Evolutionary conservation across 2,329 filamentous ascomycete genomes (phyloP), one percentile per base, ranked within the genome.

Genomic region (Cytospora mali): DNA sequence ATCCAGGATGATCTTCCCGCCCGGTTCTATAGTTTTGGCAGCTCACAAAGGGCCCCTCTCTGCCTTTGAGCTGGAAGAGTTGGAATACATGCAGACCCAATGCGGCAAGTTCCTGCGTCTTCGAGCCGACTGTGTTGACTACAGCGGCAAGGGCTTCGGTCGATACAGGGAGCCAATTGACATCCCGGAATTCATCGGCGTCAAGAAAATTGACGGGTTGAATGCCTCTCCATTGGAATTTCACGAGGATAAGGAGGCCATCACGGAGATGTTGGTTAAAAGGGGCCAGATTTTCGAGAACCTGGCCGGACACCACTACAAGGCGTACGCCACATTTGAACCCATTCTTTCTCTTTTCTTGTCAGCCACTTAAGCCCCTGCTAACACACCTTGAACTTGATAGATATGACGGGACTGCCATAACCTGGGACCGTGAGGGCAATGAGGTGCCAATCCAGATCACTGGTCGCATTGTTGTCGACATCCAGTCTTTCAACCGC

Each of bases 91-190:
- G 58, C 68, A 72, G 55, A 78, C 73, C 21, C 68, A 70, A 3
- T 77, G 75, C 35, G 77, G 76, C 11, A 69, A 74, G 5, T 74
- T 74, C 18, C 75, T 82, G 69, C 64, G 70, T 1, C 66, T 83
- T 23, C 66, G 72, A 6, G 76, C 74, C 63, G 73, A 76, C 55
- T 75, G 77, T 33, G 74, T 84, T 55, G 80, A 83, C 52, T 82
- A 79, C 70, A 75, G 81, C 60, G 81, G 82, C 25, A 75, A 75
- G 59, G 72, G 69, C 1, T 82, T 84, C 67, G 80, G 81, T 11
- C 77, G 77, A 61, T 68, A 71, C 10, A 64, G 69, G 6, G 67
- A 75, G 29, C 67, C 65, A 13, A 73, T 79, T 57, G 65, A 71
- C 29, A 76, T 83, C 39, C 65, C 70, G 10, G 69, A 74, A 21